Base-by-base conservation (phyloP, 1,284 basidiomycete genomes). In the Ustilago cynodontis region DNA sequence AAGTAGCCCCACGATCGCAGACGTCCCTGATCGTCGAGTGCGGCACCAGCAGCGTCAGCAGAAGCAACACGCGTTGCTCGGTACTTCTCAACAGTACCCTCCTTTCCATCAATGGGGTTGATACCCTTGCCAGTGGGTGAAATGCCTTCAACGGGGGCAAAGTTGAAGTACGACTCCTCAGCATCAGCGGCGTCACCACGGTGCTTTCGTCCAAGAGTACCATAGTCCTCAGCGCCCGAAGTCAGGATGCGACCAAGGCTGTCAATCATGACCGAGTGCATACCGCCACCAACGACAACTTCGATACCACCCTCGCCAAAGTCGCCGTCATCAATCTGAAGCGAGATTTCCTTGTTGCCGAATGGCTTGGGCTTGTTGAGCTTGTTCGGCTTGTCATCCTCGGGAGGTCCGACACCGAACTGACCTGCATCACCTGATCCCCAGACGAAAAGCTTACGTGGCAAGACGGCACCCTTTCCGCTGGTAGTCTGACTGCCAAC, bases 141-240 rank as follows among this genome's bases (percentile, higher is more conserved):
- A 18, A 94, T 87, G 13, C 90, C 89, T 79, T 92, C 89, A 33
- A 95, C 86, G 26, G 92, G 91, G 79, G 92, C 90, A 8, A 94
- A 94, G 58, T 90, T 87, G 52, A 91, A 89, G 52, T 94, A 93
- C 70, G 94, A 89, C 59, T 92, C 91, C 77, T 95, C 94, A n/a
- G 91, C 87, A 71, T 92, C 91, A 62, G 93, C 86, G 82, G 94
- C 90, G 10, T 91, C 89, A 63, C 92, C 90, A 58, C 83, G 69
- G 51, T 80, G 74, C 57, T 80, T 78, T 18, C 76, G 71, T n/a
- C 95, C 95, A 28, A 98, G 89, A 43, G 93, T 93, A 59, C 93
- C 94, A 80, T 94, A 92, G 85, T 98, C 95, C 85, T 98, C 97
- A 74, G 94, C 91, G 52, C 94, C 94, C 87, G 92, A 95, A 10